Conservation (phyloP, 768 basidiomycete species). For the Trametes punicea region DNA sequence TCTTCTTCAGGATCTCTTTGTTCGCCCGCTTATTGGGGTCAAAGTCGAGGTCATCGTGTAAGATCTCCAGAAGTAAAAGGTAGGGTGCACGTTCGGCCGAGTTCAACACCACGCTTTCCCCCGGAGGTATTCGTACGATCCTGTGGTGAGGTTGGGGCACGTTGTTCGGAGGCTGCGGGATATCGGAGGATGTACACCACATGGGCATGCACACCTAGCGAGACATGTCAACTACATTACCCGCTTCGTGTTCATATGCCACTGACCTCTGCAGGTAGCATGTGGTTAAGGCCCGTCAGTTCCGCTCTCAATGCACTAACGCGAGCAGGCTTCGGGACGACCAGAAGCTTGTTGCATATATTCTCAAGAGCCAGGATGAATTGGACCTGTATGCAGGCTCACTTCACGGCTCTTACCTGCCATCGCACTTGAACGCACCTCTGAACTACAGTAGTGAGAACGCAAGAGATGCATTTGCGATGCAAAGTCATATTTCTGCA, state of each 20-base stretch:
- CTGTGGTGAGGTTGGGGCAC: constrained; percentile 78
- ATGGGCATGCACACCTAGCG: constrained; percentile 79
- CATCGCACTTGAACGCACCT: constrained; percentile 44
- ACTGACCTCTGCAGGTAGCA: constrained; percentile 88
- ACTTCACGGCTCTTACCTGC: constrained; percentile 1
- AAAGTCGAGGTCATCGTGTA: constrained; percentile 89
- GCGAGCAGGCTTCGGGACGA: constrained; percentile 90
- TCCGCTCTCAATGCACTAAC: constrained; percentile 97
- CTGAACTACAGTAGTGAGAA: constrained; percentile 84
- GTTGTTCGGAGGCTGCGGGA: constrained; percentile 35
- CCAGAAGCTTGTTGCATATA: constrained; percentile 87
- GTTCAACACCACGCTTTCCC: constrained; percentile 96
- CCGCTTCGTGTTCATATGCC: not conserved
- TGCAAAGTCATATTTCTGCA: constrained; percentile 64
- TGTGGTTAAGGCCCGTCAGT: constrained; percentile 91
- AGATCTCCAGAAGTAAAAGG: constrained; percentile 86
- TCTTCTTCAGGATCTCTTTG: constrained; percentile 78
- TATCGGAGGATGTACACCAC: constrained; percentile 79
- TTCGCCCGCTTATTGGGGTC: constrained; percentile 81
- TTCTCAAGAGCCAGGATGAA: constrained; percentile 87
- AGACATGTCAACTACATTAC: not conserved
- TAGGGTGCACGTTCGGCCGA: constrained; percentile 96
- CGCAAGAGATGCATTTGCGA: constrained; percentile 73
- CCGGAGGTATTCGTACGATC: constrained; percentile 95
- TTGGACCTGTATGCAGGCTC: constrained; percentile 53